Evolutionary conservation across 495 filamentous ascomycete species (phyloP).

Genomic region (Thermochaetoides thermophila): DNA sequence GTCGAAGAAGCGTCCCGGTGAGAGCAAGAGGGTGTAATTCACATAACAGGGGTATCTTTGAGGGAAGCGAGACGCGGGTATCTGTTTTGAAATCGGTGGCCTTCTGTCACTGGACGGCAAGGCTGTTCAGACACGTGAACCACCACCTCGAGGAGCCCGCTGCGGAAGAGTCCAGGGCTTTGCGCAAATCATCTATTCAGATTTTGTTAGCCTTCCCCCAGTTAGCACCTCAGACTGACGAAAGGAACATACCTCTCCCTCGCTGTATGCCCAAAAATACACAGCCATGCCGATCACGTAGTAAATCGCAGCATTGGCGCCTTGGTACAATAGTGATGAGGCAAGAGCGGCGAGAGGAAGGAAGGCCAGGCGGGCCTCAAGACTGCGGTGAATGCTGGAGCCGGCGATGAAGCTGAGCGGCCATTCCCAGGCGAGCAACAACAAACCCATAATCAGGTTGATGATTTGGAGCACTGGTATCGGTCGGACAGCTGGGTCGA

Average conservation of each 20-base stretch:
- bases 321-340: constrained; percentile 75
- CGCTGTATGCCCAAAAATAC: constrained; percentile 94
- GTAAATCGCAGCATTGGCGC: constrained; percentile 81
- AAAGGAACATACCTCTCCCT: constrained; percentile 68
- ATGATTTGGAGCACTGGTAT: constrained; percentile 82
- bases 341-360: constrained; percentile 69
- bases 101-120: no score
- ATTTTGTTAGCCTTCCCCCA: not conserved
- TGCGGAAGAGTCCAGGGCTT: constrained; percentile 39
- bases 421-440: constrained; percentile 83
- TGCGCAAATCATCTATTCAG: constrained; percentile 32
- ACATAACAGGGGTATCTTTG: no score
- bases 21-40: no score
- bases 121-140: constrained; percentile 22
- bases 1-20: no score
- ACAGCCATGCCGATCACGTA: constrained; percentile 74
- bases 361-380: constrained; percentile 69
- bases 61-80: no score
- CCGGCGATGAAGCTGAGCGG: constrained; percentile 56
- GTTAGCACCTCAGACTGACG: not conserved
- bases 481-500: constrained; percentile 74
- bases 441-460: constrained; percentile 80
- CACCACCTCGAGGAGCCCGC: constrained; percentile 21
- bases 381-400: constrained; percentile 63
- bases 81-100: no score